These are phyloP conservation scores for Colletotrichum ledebouriae DNA, from an alignment of 2,329 filamentous ascomycete species.

Conservation along the genomic window DNA sequence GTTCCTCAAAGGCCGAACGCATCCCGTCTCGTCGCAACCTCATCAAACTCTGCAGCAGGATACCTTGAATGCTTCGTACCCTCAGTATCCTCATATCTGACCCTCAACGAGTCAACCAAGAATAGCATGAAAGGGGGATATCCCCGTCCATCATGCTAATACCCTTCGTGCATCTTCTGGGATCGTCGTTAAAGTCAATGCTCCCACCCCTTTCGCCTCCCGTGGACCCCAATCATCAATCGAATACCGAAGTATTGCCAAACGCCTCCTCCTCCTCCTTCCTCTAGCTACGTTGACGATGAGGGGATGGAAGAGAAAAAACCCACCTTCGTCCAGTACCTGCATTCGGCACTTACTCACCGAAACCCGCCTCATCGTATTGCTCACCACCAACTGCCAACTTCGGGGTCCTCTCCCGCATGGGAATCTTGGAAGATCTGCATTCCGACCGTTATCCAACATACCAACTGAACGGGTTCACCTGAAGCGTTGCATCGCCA, in stretches of 20 bases:
- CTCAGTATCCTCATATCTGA: conserved; percentile 31
- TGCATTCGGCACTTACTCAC: conserved; percentile 36
- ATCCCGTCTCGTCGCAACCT: conserved; percentile 5
- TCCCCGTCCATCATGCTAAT: conserved; percentile 21
- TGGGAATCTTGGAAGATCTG: conserved; percentile 42
- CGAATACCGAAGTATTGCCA: not conserved
- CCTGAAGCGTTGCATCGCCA: conserved; percentile 41
- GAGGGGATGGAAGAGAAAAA: not conserved
- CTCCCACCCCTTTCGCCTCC: not conserved
- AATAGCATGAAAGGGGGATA: conserved; percentile 8
- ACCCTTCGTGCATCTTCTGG: conserved; percentile 14
- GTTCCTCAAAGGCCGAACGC: conserved; percentile 13
- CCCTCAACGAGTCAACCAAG: conserved; percentile 20
- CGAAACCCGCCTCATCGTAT: conserved; percentile 31
- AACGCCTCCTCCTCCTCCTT: not conserved
- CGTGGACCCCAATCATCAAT: conserved; percentile 15
- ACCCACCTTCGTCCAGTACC: conserved; percentile 21
- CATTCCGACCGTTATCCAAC: conserved; percentile 26
- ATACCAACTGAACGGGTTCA: conserved; percentile 36
- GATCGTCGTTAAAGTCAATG: conserved; percentile 25
- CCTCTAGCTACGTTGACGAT: too few relatives aligned
- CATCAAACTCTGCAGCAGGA: conserved; percentile 1
- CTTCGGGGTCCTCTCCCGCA: conserved; percentile 29
- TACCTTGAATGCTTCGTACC: conserved; percentile 29
- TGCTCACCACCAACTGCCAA: conserved; percentile 33